Evolutionary conservation across 2,329 filamentous ascomycete species (phyloP).

Genomic region (Aspergillus hiratsukae): DNA sequence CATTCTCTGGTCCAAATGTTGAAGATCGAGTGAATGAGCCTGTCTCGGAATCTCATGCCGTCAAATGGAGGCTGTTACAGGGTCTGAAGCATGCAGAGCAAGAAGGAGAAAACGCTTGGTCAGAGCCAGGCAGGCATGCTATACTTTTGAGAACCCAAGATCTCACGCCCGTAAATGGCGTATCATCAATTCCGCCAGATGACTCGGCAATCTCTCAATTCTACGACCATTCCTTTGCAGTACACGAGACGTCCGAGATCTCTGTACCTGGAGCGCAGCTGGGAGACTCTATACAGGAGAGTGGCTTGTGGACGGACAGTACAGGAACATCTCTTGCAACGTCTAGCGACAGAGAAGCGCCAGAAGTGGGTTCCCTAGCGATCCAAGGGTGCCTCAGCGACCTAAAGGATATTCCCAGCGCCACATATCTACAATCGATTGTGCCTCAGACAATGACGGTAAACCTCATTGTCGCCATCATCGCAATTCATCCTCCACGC

Average conservation of each 20-base stretch:
- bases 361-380: constrained; percentile 18
- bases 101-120: background rate
- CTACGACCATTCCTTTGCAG: constrained; percentile 70
- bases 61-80: constrained; percentile 30
- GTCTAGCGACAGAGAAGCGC: constrained; percentile 10
- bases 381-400: constrained; percentile 53
- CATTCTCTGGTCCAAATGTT: constrained; percentile 21
- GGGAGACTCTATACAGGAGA: constrained; percentile 23
- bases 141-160: constrained; percentile 30
- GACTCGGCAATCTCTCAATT: constrained; percentile 57
- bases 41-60: constrained; percentile 9
- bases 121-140: constrained; percentile 7
- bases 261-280: constrained; percentile 18
- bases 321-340: constrained; percentile 14
- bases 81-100: constrained; percentile 8
- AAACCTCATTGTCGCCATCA: constrained; percentile 74
- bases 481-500: constrained; percentile 65
- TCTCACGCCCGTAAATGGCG: constrained; percentile 15
- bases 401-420: constrained; percentile 66
- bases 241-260: constrained; percentile 55
- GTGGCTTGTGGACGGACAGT: constrained; percentile 17
- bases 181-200: constrained; percentile 10
- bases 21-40: constrained; percentile 3
- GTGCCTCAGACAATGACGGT: constrained; percentile 76
- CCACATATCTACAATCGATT: constrained; percentile 61